Evolutionary conservation across 768 basidiomycete species (phyloP), one percentile per base, ranked within the genome.

Genomic region (Ramaria sp.): DNA sequence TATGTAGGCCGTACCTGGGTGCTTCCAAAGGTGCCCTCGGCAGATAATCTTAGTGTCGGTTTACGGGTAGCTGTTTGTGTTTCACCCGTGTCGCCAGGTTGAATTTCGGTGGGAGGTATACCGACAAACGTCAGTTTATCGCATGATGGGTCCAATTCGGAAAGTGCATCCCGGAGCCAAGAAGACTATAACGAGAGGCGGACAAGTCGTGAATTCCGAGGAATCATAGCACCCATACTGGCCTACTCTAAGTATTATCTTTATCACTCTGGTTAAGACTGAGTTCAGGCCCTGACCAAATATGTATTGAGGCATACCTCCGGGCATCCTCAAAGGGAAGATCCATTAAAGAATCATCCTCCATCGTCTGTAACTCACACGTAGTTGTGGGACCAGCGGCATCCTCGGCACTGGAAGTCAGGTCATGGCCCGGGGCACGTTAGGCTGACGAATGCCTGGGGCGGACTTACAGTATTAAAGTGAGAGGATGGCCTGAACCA

Each of bases 111-210:
- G 0, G 79, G 75, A 1, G 91, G 88, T 53, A 84, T 84, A 45
- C 87, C 83, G 24, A 88, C 81, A 67, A 98, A 83, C 0, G 87
- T 89, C 19, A 98, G 76, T 59, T 83, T 88, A 43, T 90, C 84
- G 66, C 86, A 91, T 0, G 91, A 88, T 17, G 91, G 80, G 62
- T 97, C 93, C 13, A 99, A 76, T 65, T 97, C 95, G 11, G 85
- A 83, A 13, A 97, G 78, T 0, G 94, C 92, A 59, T 96, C 92
- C 43, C 89, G 83, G 34, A 98, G 84, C 90, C 92, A 94, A 5
- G 88, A 93, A 2, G 94, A 95, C 81, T 78, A 62, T 24, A 42
- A 41, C 34, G 50, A 57, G 22, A 48, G 45, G 11, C 3, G 24
- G 20, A 46, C 34, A 37, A 13, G 9, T 10, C 4, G 13, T 37